Evolutionary conservation across 2,329 filamentous ascomycete species (phyloP), one percentile per base, ranked within the genome.

Genomic region (Trichophyton equinum): DNA sequence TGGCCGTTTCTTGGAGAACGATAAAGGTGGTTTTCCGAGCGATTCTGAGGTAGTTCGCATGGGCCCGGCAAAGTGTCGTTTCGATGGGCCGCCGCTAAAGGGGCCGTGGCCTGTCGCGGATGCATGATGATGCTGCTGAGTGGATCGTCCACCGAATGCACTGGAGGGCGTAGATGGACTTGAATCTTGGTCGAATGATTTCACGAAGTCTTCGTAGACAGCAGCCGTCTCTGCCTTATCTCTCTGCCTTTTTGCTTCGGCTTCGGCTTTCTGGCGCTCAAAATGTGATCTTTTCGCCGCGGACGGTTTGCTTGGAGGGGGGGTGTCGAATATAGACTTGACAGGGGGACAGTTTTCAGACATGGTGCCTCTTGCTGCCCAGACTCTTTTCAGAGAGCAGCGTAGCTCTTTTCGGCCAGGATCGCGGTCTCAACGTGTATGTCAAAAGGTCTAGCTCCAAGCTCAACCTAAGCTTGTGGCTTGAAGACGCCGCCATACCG

Each of bases 221-320:
- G 89, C 90, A 22, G 88, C 89, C 5, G 89, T 95, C 75, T 96
- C 91, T 66, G 87, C 89, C 68, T 87, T 87, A 73, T 95, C 91
- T 66, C 89, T 83, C 67, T 83, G 81, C 62, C 88, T 85, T 76
- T 96, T 96, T 25, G 89, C 90, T 77, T 95, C 90, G 61, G 88
- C 89, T 72, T 95, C 90, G 62, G 89, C 89, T 73, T 88, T 90
- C 72, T 95, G 88, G 67, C 86, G 86, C 76, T 96, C 91, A 72
- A 95, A 96, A 27, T 87, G 81, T 20, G 90, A 95, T 71, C 94
- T 89, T 74, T 91, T 94, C 64, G 51, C 51, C 4, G 51, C 8
- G n/a, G 51, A 55, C 18, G 51, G 30, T 36, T 55, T 55, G 11
- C 5, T 15, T 9, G 51, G n/a, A 18, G 49, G 27, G 6, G 51